Evolutionary conservation across 495 filamentous ascomycete genomes (phyloP), one percentile per base, ranked within the genome.

Genomic region (Podospora comata): DNA sequence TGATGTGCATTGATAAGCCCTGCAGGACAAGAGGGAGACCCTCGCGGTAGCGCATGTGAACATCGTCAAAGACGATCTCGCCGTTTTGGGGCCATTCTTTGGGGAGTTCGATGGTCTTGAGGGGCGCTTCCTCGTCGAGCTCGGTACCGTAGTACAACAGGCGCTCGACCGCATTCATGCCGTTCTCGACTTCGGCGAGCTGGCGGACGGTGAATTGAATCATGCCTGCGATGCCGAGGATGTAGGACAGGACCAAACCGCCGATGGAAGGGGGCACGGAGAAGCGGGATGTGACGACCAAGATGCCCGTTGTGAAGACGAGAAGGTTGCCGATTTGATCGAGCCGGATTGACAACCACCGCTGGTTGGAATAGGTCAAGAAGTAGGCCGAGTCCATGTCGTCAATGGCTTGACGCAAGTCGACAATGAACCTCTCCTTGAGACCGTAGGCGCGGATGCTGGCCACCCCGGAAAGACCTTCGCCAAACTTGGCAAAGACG

Each of bases 251-350:
- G 0, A 98, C 93, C 32, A 98, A 79, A 20, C 95, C 94, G 64
- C 86, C 89, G 65, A 93, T 96, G 63, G 90, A 92, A 11, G 94
- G 95, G 39, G 86, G 78, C 58, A 97, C 91, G 61, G 85, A 85
- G 79, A 97, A 97, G n/a, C 94, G 89, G 3, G 92, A 96, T 3
- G 94, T 97, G 16, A 97, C 92, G 32, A 98, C 94, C 57, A 98
- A 81, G 66, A 97, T 93, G 62, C 92, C 92, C 2, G 89, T 92
- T 1, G 90, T 91, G 70, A 97, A 93, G 3, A 97, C 93, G 4
- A 97, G 79, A 13, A 87, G 70, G 69, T 90, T 94, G 0, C 92
- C 91, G 62, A 97, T 92, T 30, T 86, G 82, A 75, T 98, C 95
- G 1, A 98, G 84, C 5, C 95, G 88, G 2, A 93, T 81, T 20